These are phyloP conservation scores for Cylindrotheca fusiformis DNA, from an alignment of 108 stramenopile species.

Conservation along the genomic window DNA sequence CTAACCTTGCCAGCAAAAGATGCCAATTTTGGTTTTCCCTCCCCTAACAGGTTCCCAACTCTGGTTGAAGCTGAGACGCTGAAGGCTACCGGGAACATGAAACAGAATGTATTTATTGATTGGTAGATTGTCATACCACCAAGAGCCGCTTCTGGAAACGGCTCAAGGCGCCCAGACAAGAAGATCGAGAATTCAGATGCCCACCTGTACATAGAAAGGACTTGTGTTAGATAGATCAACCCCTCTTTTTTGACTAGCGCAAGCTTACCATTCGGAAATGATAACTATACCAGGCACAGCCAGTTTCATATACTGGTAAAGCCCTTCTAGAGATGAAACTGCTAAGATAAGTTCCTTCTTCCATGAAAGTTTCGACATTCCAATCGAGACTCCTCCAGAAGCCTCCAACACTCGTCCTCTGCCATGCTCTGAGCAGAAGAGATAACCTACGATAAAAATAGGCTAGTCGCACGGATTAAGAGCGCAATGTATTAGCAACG, in stretches of 20 bases:
- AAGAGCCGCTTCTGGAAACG: conserved; percentile 45
- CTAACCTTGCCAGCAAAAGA: conserved; percentile 35
- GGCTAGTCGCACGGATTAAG: conserved; percentile 12
- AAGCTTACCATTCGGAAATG: conserved; percentile 54
- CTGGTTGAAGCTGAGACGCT: conserved; percentile 44
- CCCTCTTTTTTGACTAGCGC: background rate
- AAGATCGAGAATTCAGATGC: conserved; percentile 61
- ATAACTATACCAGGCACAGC: conserved; percentile 68
- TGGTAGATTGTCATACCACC: conserved; percentile 71
- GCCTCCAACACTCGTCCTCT: conserved; percentile 28
- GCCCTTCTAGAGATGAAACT: conserved; percentile 20
- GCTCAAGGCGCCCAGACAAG: conserved; percentile 47
- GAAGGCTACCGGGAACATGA: conserved; percentile 57
- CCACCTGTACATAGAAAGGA: conserved; percentile 25
- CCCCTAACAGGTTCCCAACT: conserved; percentile 53
- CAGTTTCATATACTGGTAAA: conserved; percentile 44
- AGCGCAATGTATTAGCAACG: no score
- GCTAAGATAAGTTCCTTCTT: conserved; percentile 26
- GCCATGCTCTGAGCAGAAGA: conserved; percentile 25
- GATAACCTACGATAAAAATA: conserved; percentile 24
- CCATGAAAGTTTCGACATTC: conserved; percentile 28
- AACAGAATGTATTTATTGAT: conserved; percentile 58
- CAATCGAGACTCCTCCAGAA: conserved; percentile 24
- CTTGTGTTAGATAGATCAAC: background rate
- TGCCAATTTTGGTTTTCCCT: conserved; percentile 22